Percentiles rank a stretch among this genome's conserved stretches.
phyloP scores from a whole-genome alignment of 257 asterid species.

The Solanum etuberosum region DNA sequence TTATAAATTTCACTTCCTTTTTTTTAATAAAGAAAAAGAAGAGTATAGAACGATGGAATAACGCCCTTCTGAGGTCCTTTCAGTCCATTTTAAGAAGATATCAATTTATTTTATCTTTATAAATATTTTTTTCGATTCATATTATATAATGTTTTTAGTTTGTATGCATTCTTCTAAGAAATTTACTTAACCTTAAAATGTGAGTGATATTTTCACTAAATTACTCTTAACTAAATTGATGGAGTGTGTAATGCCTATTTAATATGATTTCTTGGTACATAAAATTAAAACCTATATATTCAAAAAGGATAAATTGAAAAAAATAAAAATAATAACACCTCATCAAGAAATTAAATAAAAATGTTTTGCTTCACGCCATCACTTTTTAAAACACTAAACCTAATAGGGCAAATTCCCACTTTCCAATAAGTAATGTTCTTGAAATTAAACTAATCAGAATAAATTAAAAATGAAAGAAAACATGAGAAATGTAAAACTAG shows the following conservation, averaged over 20 bases:
- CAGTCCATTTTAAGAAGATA: not conserved
- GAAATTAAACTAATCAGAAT: not conserved
- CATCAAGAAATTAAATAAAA: not conserved
- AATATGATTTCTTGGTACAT: not conserved
- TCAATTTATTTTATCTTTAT: not conserved
- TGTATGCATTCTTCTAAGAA: not conserved
- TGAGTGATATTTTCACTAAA: not conserved
- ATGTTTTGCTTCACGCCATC: not conserved
- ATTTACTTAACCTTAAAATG: not conserved
- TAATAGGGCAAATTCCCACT: not conserved
- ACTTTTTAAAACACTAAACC: not conserved
- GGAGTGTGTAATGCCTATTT: not conserved
- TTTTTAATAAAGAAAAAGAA: not conserved
- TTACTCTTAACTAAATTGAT: not conserved
- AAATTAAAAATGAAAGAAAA: not conserved
- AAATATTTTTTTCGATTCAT: too few relatives aligned
- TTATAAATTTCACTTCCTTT: not conserved
- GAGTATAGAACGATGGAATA: not conserved
- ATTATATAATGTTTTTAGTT: too few relatives aligned
- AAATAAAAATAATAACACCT: not conserved
- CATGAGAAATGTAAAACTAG: not conserved
- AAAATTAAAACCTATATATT: too few relatives aligned
- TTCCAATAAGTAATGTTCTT: not conserved
- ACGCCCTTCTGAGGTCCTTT: not conserved
- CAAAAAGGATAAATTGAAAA: not conserved